Conservation (phyloP, 768 basidiomycete genomes). For the Lactifluus subvellereus region DNA sequence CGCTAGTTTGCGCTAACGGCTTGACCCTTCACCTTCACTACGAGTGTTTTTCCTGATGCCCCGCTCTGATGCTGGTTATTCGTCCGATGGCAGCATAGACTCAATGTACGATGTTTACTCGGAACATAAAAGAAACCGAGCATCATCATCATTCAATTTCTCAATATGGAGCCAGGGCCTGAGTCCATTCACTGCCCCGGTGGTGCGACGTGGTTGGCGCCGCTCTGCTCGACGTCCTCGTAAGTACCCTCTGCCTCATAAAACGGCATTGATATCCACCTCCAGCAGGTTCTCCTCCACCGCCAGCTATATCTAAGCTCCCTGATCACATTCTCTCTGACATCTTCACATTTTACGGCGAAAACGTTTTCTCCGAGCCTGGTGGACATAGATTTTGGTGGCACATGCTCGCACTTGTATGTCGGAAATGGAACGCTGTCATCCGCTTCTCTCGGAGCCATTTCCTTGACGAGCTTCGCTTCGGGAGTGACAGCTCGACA, state of each 20-base stretch:
- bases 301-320: neutral
- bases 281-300: neutral
- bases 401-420: neutral
- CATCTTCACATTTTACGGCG: constrained; percentile 1
- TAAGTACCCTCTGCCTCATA: neutral
- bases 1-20: neutral
- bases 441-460: neutral
- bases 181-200: too few species aligned
- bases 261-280: neutral
- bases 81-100: neutral
- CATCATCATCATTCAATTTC: neutral
- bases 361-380: neutral
- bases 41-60: neutral
- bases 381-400: constrained; percentile 1
- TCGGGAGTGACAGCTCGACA: neutral
- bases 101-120: constrained; percentile 3
- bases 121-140: neutral
- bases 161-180: neutral
- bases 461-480: neutral
- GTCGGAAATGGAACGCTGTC: neutral
- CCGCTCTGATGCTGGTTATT: neutral
- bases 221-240: neutral
- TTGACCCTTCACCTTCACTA: neutral
- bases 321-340: neutral
- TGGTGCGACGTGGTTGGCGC: too few species aligned